These are phyloP conservation scores for Circinella umbellata DNA, from an alignment of 371 early-diverging fungal species.

Conservation along the genomic window DNA sequence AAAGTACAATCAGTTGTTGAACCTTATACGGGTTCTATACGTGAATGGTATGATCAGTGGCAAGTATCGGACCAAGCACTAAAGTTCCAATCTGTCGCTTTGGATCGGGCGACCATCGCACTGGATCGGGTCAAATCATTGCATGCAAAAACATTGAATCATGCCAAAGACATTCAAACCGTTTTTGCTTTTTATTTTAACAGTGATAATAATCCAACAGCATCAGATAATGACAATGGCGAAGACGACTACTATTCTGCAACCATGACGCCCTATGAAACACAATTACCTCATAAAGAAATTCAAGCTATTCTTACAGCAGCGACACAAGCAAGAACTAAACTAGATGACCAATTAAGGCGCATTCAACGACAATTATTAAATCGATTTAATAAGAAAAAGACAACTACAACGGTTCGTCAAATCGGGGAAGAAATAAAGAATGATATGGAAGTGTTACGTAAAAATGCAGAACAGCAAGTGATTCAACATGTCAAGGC, in stretches of 20 bases:
- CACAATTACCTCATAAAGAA: constrained; percentile 7
- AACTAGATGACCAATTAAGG: background rate
- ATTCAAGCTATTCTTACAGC: constrained; percentile 1
- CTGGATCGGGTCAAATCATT: constrained; percentile 2
- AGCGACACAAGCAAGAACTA: background rate
- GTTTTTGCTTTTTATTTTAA: background rate
- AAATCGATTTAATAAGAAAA: background rate
- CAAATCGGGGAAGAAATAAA: background rate
- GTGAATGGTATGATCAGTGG: background rate
- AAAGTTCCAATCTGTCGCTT: background rate
- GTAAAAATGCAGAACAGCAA: background rate
- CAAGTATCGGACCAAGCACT: background rate
- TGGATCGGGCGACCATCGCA: background rate
- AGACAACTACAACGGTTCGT: background rate
- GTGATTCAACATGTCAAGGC: background rate
- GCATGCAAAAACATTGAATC: background rate
- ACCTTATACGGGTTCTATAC: background rate
- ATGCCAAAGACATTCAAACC: background rate
- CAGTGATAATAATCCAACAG: background rate
- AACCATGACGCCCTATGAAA: constrained; percentile 4
- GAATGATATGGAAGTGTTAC: background rate
- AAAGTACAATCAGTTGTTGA: background rate
- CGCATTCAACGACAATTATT: background rate
- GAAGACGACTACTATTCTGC: background rate
- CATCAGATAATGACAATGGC: background rate